phyloP scores from a whole-genome alignment of 768 basidiomycete genomes.

The Lactarius quietus region DNA sequence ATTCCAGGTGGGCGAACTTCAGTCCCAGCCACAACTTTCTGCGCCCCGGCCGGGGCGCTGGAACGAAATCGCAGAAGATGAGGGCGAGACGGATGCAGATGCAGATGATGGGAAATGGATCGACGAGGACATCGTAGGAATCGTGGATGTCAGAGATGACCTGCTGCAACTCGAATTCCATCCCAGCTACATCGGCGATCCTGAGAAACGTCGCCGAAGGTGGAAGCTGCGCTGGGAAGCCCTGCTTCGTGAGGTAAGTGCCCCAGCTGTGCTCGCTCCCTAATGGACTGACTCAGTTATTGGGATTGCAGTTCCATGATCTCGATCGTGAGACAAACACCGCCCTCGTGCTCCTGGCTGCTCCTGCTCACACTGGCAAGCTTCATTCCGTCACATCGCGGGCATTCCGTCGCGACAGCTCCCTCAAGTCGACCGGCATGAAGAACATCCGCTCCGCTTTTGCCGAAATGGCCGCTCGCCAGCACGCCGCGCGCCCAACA shows the following conservation, averaged over 20 bases:
- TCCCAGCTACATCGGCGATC: conserved; percentile 60
- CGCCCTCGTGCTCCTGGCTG: conserved; percentile 68
- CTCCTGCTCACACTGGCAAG: conserved; percentile 70
- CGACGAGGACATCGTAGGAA: conserved; percentile 69
- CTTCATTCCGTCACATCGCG: conserved; percentile 63
- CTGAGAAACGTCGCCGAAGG: conserved; percentile 62
- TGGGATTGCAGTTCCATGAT: conserved; percentile 60
- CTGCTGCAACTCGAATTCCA: conserved; percentile 74
- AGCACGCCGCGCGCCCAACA: conserved; percentile 45
- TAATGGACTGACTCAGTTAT: conserved; percentile 32
- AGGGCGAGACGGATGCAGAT: conserved; percentile 29
- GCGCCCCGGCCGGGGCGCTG: no score
- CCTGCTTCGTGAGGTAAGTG: conserved; percentile 62
- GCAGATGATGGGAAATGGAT: conserved; percentile 36
- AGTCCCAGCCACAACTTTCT: conserved; percentile 24
- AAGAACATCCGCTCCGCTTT: conserved; percentile 54
- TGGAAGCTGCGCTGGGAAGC: conserved; percentile 79
- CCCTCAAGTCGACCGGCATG: conserved; percentile 49
- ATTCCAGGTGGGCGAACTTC: conserved; percentile 33
- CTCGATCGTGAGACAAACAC: conserved; percentile 79
- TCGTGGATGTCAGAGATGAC: conserved; percentile 70
- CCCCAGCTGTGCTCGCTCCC: not conserved
- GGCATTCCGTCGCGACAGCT: conserved; percentile 56
- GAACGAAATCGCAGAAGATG: conserved; percentile 41
- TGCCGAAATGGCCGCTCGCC: conserved; percentile 53